Evolutionary conservation across 1,284 basidiomycete genomes (phyloP), one percentile per base, ranked within the genome.

Genomic region (Trichosporon coremiiforme): DNA sequence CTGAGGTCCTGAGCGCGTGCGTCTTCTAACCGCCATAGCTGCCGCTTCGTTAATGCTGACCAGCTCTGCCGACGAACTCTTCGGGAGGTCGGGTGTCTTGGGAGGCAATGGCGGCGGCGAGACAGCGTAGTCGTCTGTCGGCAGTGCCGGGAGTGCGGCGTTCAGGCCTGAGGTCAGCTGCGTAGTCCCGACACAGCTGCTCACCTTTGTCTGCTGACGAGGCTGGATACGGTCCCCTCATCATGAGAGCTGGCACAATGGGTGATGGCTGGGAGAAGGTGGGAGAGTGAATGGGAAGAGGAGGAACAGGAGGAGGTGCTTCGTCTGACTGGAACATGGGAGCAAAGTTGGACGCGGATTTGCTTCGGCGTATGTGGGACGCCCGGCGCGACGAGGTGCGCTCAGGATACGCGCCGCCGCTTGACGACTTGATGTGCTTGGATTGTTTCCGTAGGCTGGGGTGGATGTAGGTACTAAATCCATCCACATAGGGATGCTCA

Each of bases 401-500:
- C 7, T 62, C 57, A n/a, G 57, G 57, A 62, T 62, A 29, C 9
- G 57, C 57, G 29, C 57, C 57, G 31, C 57, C 57, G 31, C 57
- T 62, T 15, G 57, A 62, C 31, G 57, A 62, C 57, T 62, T 62
- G 13, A 15, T 62, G 57, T 62, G 57, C 29, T 62, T 62, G 8
- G 57, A 35, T 33, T 62, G 57, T 62, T 62, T 62, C n/a, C 57
- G 57, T 35, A 62, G 35, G 31, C 57, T 62, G 15, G 57, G 57
- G 57, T 62, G 57, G 57, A 62, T 62, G 57, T 62, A 62, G 57
- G 57, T 62, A 62, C 57, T 62, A 62, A 62, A 62, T 62, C 57
- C 57, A 31, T 62, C 57, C 57, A 62, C 57, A 62, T 33, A 62
- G 29, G 57, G 57, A 15, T 17, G 57, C 31, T 35, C 31, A 31